These are phyloP conservation scores for Penicillium fimorum DNA, from an alignment of 495 filamentous ascomycete species.

Conservation along the genomic window DNA sequence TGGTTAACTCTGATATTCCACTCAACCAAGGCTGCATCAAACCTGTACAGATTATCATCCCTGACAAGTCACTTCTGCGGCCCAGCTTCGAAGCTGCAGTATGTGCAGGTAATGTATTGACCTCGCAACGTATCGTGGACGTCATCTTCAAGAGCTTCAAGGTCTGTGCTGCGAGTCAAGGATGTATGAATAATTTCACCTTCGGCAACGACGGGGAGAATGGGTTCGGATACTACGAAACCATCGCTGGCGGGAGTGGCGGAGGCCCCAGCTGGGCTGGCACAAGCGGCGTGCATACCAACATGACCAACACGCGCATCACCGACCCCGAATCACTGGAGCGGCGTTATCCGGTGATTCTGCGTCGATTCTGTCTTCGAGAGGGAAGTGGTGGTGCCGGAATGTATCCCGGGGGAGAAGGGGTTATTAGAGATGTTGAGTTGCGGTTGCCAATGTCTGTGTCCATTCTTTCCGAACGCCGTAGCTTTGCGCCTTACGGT, in stretches of 20 bases:
- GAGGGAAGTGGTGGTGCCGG: conserved; percentile 56
- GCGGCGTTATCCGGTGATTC: conserved; percentile 81
- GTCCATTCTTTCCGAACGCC: conserved; percentile 76
- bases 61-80: conserved; percentile 71
- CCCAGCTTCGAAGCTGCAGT: conserved; percentile 82
- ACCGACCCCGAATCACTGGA: conserved; percentile 92
- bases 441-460: conserved; percentile 61
- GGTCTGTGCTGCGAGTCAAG: conserved; percentile 86
- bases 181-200: conserved; percentile 75
- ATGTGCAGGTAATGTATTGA: conserved; percentile 72
- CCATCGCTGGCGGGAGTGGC: conserved; percentile 84
- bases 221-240: conserved; percentile 95
- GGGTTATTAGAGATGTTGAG: conserved; percentile 33
- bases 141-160: conserved; percentile 82
- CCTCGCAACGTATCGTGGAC: conserved; percentile 83
- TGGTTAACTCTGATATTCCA: conserved; percentile 86
- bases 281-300: conserved; percentile 80
- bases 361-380: conserved; percentile 78
- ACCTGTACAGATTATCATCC: conserved; percentile 78
- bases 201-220: conserved; percentile 42
- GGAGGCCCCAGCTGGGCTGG: conserved; percentile 81
- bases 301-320: conserved; percentile 97
- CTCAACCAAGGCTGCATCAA: conserved; percentile 91
- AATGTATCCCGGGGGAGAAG: conserved; percentile 34
- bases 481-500: conserved; percentile 83